These are phyloP conservation scores for Diversispora eburnea DNA, from an alignment of 192 early-diverging fungal genomes.

Conservation along the genomic window DNA sequence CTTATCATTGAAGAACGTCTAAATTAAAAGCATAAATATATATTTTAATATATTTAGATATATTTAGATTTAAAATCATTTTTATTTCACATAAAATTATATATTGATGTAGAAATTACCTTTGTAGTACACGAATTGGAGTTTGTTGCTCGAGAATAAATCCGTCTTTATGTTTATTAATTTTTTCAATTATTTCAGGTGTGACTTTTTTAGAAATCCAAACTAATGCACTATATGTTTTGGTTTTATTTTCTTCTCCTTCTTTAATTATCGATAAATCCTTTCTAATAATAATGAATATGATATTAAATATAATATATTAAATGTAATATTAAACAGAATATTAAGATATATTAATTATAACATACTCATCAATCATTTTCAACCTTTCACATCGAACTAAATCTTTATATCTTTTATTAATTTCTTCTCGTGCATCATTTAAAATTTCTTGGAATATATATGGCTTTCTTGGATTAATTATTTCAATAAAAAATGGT, in stretches of 20 bases:
- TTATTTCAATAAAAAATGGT: slow-evolving; percentile 87
- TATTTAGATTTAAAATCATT: no score
- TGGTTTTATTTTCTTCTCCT: slow-evolving; percentile 72
- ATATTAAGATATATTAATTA: background rate
- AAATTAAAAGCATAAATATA: background rate
- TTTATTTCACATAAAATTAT: background rate
- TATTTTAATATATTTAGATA: background rate
- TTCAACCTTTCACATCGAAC: slow-evolving; percentile 54
- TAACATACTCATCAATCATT: slow-evolving; percentile 41
- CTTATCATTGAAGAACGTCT: slow-evolving; percentile 59
- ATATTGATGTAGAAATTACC: slow-evolving; percentile 34
- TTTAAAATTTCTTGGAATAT: slow-evolving; percentile 39
- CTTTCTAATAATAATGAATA: slow-evolving; percentile 25
- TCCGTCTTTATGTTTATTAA: slow-evolving; percentile 47
- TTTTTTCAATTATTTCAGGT: slow-evolving; percentile 46
- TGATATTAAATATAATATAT: background rate
- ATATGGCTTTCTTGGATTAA: slow-evolving; percentile 64
- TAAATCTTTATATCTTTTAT: slow-evolving; percentile 41
- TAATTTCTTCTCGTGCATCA: slow-evolving; percentile 46
- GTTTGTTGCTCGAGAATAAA: slow-evolving; percentile 64
- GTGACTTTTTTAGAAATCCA: slow-evolving; percentile 60
- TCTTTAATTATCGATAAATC: slow-evolving; percentile 65
- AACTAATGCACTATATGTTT: slow-evolving; percentile 66
- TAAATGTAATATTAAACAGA: background rate
- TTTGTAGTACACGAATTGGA: slow-evolving; percentile 70